A percentile compares a stretch with the other conserved stretches of the same genome.
phyloP scores from a whole-genome alignment of 345 rosid species.

The Aethionema arabicum region DNA sequence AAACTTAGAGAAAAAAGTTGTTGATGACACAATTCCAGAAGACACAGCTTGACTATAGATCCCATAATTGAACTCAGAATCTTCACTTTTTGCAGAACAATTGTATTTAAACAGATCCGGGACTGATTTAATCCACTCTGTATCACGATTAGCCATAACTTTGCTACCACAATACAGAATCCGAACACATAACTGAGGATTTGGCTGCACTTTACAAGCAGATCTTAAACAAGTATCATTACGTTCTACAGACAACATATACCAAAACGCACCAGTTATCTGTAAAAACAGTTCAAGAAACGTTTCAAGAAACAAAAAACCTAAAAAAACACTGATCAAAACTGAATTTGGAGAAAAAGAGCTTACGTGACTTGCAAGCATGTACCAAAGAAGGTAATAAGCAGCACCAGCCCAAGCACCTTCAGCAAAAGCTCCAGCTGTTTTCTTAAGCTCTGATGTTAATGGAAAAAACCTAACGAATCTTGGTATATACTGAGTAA shows the following conservation, averaged over 20 bases:
- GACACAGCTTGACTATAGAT: conserved; percentile 70
- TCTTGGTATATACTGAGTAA: conserved; percentile 77
- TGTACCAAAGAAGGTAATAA: conserved; percentile 83
- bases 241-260: conserved; percentile 75
- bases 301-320: conserved; percentile 2
- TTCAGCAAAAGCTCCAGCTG: conserved; percentile 82
- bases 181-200: conserved; percentile 42
- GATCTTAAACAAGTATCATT: conserved; percentile 66
- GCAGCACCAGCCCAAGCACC: conserved; percentile 86
- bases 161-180: conserved; percentile 72
- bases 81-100: conserved; percentile 42
- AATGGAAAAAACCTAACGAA: conserved; percentile 68
- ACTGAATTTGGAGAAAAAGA: not conserved
- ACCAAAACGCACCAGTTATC: conserved; percentile 88
- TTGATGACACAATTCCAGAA: conserved; percentile 54
- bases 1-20: conserved; percentile 56
- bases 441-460: conserved; percentile 78
- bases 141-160: conserved; percentile 41
- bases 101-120: conserved; percentile 39
- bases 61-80: conserved; percentile 55
- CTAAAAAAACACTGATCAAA: not conserved
- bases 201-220: conserved; percentile 46
- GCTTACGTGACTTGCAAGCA: conserved; percentile 89
- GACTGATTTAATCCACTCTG: conserved; percentile 54
- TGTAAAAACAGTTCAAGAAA: conserved; percentile 32